These are phyloP conservation scores for Fraxinus dipetala DNA, from an alignment of 305 asterid species.

Conservation along the genomic window DNA sequence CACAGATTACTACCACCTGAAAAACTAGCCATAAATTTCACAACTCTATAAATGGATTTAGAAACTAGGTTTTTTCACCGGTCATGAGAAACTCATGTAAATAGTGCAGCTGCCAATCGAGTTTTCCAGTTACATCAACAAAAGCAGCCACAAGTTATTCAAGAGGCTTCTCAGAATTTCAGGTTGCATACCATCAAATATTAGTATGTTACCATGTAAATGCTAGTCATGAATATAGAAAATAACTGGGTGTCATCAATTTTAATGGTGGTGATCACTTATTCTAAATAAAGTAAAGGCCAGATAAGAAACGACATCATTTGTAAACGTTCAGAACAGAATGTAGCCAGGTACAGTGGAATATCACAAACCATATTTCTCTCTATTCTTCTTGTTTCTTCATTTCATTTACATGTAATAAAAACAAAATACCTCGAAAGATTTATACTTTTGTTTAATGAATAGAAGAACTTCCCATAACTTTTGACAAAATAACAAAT, in stretches of 20 bases:
- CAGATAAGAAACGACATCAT: background rate
- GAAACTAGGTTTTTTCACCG: background rate
- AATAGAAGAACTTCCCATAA: background rate
- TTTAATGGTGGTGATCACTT: background rate
- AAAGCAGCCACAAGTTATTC: background rate
- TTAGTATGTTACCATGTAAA: background rate
- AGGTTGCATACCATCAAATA: background rate
- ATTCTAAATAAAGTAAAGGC: background rate
- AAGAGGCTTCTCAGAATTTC: background rate
- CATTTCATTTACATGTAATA: background rate
- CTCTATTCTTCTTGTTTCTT: background rate
- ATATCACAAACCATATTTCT: background rate
- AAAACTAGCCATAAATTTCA: background rate
- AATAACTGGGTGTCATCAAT: background rate
- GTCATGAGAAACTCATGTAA: slow-evolving; percentile 16
- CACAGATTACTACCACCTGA: background rate
- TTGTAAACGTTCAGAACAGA: background rate
- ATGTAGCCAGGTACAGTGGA: background rate
- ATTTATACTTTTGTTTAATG: background rate
- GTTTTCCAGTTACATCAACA: slow-evolving; percentile 1
- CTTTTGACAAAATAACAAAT: background rate
- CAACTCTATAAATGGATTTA: background rate
- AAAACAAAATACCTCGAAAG: background rate
- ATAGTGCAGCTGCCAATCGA: background rate
- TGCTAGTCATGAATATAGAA: background rate